phyloP scores from a whole-genome alignment of 192 early-diverging fungal species.

The Spizellomyces sp. region DNA sequence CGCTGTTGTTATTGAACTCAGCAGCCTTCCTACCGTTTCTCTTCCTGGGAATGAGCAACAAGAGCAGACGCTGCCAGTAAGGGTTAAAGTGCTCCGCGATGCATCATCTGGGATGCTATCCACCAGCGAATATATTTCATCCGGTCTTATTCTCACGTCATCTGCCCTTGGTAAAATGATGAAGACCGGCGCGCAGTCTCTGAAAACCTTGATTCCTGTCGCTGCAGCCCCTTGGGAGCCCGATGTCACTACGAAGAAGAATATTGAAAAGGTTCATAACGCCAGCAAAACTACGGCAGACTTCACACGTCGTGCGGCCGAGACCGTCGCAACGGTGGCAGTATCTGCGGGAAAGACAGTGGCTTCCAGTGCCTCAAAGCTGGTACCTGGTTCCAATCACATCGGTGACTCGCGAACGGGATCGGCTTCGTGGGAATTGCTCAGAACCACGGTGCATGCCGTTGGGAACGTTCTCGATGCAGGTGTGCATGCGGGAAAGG shows the following conservation, averaged over 20 bases:
- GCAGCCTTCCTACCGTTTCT: conserved; percentile 6
- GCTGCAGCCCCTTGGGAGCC: conserved; percentile 18
- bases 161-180: conserved; percentile 18
- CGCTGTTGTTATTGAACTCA: background rate
- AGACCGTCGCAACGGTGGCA: conserved; percentile 25
- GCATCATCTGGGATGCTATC: conserved; percentile 6
- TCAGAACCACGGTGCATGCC: conserved; percentile 26
- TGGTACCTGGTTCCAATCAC: conserved; percentile 13
- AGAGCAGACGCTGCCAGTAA: background rate
- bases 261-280: conserved; percentile 20
- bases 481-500: conserved; percentile 21
- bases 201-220: conserved; percentile 28
- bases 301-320: conserved; percentile 13
- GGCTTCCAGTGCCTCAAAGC: conserved; percentile 7
- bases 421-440: conserved; percentile 20
- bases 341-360: conserved; percentile 18
- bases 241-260: conserved; percentile 12
- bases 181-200: conserved; percentile 4
- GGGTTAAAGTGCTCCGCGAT: conserved; percentile 12
- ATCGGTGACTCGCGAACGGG: background rate
- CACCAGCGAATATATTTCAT: conserved; percentile 27
- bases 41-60: conserved; percentile 1
- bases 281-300: conserved; percentile 10
- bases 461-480: conserved; percentile 29
- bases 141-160: conserved; percentile 21